Conservation (phyloP, 495 filamentous ascomycete genomes). For the Lentithecium fluviatile region DNA sequence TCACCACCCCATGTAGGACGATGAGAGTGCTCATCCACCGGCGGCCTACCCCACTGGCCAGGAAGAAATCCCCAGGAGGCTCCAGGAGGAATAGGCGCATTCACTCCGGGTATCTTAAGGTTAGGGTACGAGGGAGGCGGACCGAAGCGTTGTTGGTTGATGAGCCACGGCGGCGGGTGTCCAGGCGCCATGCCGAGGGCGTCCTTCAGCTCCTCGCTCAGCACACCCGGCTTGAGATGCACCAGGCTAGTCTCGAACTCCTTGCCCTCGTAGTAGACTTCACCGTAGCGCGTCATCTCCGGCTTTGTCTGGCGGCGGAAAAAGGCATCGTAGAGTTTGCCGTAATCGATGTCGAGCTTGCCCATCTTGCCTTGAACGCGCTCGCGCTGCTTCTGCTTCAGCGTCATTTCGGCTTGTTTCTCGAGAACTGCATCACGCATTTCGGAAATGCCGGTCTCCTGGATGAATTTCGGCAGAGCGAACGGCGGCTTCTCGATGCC, state of each 20-base stretch:
- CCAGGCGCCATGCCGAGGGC: conserved; percentile 92
- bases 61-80: conserved; percentile 93
- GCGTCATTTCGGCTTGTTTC: conserved; percentile 83
- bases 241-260: conserved; percentile 94
- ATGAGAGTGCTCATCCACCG: conserved; percentile 80
- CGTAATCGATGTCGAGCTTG: conserved; percentile 95
- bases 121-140: conserved; percentile 91
- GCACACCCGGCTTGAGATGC: conserved; percentile 83
- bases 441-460: conserved; percentile 94
- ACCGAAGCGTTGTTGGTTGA: conserved; percentile 91
- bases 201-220: conserved; percentile 87
- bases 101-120: conserved; percentile 89
- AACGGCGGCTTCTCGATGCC: conserved; percentile 95
- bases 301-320: conserved; percentile 97
- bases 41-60: conserved; percentile 93
- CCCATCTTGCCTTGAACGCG: conserved; percentile 96
- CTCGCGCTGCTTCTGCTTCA: conserved; percentile 95
- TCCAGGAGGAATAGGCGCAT: conserved; percentile 93
- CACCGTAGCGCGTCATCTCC: conserved; percentile 87
- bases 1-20: conserved; percentile 88
- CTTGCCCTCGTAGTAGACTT: conserved; percentile 98
- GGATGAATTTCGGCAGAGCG: conserved; percentile 91
- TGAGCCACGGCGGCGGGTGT: conserved; percentile 93
- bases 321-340: conserved; percentile 96
- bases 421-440: conserved; percentile 97